Percentiles rank a stretch among this genome's conserved stretches.
Conservation (phyloP, 306 rosid species). For the Rosa rugosa region DNA sequence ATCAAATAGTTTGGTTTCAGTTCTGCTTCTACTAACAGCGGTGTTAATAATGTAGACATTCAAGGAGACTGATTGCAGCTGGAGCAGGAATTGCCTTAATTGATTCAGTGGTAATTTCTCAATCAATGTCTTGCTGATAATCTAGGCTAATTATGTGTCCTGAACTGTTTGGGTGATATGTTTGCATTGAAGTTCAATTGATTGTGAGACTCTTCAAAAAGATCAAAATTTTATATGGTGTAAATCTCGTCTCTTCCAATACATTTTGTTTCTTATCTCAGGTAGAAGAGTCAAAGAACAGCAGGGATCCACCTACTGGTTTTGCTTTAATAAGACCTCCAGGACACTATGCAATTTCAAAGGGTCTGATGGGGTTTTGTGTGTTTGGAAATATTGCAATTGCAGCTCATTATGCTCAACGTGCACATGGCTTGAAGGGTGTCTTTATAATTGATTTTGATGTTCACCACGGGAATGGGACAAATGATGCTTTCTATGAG, state of each 20-base stretch:
- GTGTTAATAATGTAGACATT: conserved; percentile 72
- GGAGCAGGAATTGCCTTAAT: conserved; percentile 86
- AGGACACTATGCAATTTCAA: conserved; percentile 97
- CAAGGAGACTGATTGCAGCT: conserved; percentile 68
- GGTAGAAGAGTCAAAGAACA: conserved; percentile 70
- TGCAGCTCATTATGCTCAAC: too few species aligned
- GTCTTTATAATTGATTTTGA: too few species aligned
- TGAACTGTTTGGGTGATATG: background rate
- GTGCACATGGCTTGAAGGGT: too few species aligned
- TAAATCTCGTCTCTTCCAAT: too few species aligned
- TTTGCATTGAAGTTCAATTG: too few species aligned
- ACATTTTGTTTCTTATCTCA: conserved; percentile 30
- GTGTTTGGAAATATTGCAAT: too few species aligned
- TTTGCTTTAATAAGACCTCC: conserved; percentile 98
- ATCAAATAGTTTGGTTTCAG: background rate
- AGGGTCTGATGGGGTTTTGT: too few species aligned
- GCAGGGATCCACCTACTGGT: conserved; percentile 63
- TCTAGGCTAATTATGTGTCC: conserved; percentile 8
- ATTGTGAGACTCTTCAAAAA: too few species aligned
- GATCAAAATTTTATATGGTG: too few species aligned
- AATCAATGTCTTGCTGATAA: conserved; percentile 46
- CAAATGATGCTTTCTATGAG: too few species aligned
- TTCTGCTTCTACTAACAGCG: conserved; percentile 30
- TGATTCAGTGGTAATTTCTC: conserved; percentile 92
- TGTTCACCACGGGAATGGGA: too few species aligned